Evolutionary conservation across 306 rosid species (phyloP), one percentile per base, ranked within the genome.

Genomic region (Nissolia schottii): DNA sequence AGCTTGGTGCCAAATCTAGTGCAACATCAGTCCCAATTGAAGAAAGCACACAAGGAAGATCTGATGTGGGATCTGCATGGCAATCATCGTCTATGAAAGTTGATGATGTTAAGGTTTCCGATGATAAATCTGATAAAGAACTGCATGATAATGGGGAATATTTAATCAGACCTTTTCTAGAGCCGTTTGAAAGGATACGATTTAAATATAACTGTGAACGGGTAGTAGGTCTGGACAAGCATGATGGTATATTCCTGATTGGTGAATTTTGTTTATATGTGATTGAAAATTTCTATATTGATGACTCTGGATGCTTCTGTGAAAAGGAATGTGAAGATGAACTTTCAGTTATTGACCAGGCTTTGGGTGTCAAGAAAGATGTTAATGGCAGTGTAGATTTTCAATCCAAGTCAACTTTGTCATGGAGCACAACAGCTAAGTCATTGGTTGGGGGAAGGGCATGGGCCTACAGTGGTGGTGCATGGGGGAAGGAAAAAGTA

Each of bases 391-490:
- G 81, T 76, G 68, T 76, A 83, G 99, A 95, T 85, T 85, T 95
- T 77, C 97, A 85, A 71, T 88, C 96, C 38, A 95, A 87, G 82
- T 89, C 96, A 74, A 84, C 89, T 53, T 74, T 90, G 56, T 92
- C 96, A 74, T 87, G 89, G 85, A 85, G 83, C 67, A 67, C 88
- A 63, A 59, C 84, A 18, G 88, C 67, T 63, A 89, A 88, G 84
- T 84, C 86, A 62, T 84, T 70, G 79, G 86, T 83, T 75, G 99
- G 99, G 76, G 99, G 97, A 77, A 92, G 97, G 82, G 99, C 99
- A 15, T 95, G 99, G 99, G 97, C 99, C 53, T 95, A 92, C 64
- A 87, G 85, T 83, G 99, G 99, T 15, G 99, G 99, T 74, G 99
- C 99, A 63, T 95, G 97, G 97, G 99, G 99, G 48, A 95, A 92